Evolutionary conservation across 352 stramenopile genomes (phyloP).

Genomic region (Thalassiosira hispida): DNA sequence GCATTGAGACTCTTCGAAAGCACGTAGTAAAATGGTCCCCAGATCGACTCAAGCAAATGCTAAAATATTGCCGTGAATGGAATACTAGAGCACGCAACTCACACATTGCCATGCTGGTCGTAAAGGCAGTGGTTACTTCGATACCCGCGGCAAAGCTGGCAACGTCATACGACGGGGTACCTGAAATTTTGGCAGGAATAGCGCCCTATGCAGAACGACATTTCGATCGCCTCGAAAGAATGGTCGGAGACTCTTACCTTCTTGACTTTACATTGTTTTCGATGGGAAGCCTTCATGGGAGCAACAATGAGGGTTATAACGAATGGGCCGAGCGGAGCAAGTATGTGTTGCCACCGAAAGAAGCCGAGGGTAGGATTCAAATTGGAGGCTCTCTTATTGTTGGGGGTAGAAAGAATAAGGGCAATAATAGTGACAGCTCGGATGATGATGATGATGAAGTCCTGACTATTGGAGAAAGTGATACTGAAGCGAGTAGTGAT

Average conservation of each 20-base stretch:
- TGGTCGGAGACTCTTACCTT: slow-evolving; percentile 96
- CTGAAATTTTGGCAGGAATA: slow-evolving; percentile 91
- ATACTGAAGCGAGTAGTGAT: slow-evolving; percentile 52
- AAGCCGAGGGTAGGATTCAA: slow-evolving; percentile 75
- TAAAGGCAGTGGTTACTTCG: slow-evolving; percentile 88
- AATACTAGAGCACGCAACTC: slow-evolving; percentile 96
- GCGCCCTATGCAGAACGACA: slow-evolving; percentile 97
- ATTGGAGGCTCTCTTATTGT: slow-evolving; percentile 71
- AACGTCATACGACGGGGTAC: slow-evolving; percentile 58
- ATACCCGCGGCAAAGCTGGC: slow-evolving; percentile 73
- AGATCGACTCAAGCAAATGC: slow-evolving; percentile 89
- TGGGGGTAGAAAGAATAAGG: slow-evolving; percentile 36
- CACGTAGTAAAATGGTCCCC: slow-evolving; percentile 86
- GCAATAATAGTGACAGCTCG: slow-evolving; percentile 35
- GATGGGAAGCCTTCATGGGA: slow-evolving; percentile 64
- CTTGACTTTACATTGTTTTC: slow-evolving; percentile 90
- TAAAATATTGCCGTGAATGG: slow-evolving; percentile 96
- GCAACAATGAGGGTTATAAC: slow-evolving; percentile 51
- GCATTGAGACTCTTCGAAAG: slow-evolving; percentile 67
- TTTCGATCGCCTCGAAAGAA: slow-evolving; percentile 95
- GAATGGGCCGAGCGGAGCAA: slow-evolving; percentile 69
- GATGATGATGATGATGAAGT: slow-evolving; percentile 63
- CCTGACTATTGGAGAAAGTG: slow-evolving; percentile 76
- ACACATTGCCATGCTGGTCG: slow-evolving; percentile 91
- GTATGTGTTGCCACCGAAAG: slow-evolving; percentile 71